A percentile compares a stretch with the other conserved stretches of the same genome.
Conservation (phyloP, 2,329 filamentous ascomycete species). For the Dothistroma septosporum region DNA sequence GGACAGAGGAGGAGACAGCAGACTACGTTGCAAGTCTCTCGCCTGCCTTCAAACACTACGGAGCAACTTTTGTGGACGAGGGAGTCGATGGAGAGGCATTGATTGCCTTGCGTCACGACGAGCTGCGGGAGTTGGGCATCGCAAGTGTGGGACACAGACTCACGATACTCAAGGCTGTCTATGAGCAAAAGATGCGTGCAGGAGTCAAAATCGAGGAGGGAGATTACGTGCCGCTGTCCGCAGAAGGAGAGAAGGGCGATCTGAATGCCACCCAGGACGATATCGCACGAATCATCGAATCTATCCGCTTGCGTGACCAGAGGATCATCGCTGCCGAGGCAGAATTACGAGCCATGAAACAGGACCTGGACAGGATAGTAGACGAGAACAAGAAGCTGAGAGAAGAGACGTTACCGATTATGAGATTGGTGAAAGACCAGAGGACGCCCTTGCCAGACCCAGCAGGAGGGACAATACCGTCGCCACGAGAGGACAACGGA, state of each 20-base stretch:
- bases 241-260: constrained; percentile 81
- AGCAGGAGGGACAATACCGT: constrained; percentile 31
- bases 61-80: constrained; percentile 62
- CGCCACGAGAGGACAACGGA: constrained; percentile 30
- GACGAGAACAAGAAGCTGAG: constrained; percentile 85
- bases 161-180: constrained; percentile 91
- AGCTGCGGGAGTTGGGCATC: constrained; percentile 93
- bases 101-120: constrained; percentile 82
- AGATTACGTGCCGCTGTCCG: constrained; percentile 87
- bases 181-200: constrained; percentile 92
- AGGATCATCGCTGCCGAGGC: constrained; percentile 78
- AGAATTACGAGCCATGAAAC: constrained; percentile 71
- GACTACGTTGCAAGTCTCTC: constrained; percentile 65
- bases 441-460: constrained; percentile 74
- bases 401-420: constrained; percentile 85
- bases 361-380: constrained; percentile 48
- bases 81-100: constrained; percentile 90
- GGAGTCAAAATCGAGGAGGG: constrained; percentile 87
- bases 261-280: constrained; percentile 87
- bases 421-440: constrained; percentile 86
- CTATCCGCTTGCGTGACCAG: constrained; percentile 84
- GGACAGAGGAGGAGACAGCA: constrained; percentile 82
- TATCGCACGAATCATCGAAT: constrained; percentile 83
- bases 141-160: constrained; percentile 88
- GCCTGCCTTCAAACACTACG: constrained; percentile 33